Evolutionary conservation across 225 moss, liverwort and hornwort species (phyloP).

Genomic region (Climacium dendroides): DNA sequence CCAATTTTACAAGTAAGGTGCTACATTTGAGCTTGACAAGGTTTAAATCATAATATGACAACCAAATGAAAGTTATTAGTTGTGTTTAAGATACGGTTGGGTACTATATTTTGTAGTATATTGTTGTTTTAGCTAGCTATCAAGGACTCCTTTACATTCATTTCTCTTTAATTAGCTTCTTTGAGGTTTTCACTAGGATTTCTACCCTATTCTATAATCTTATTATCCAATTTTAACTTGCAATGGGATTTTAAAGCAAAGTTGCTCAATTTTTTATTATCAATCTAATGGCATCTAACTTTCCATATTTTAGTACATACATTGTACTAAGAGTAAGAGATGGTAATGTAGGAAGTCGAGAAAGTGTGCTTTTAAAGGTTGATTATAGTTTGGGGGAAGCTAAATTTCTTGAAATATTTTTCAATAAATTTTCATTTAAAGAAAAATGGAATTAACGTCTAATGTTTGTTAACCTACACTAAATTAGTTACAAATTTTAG

Average conservation of each 20-base stretch:
- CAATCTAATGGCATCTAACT: background rate
- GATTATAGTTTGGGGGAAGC: background rate
- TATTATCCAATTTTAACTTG: background rate
- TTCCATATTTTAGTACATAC: background rate
- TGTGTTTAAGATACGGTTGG: background rate
- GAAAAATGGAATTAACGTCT: background rate
- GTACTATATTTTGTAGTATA: no score
- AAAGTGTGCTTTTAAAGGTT: background rate
- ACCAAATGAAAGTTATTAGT: background rate
- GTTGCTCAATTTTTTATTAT: background rate
- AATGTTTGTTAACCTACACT: background rate
- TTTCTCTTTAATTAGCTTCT: background rate
- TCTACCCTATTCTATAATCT: background rate
- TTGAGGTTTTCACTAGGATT: background rate
- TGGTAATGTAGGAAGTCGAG: accelerated
- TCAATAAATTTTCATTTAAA: background rate
- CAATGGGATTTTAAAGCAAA: background rate
- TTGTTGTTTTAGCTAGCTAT: background rate
- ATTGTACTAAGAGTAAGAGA: background rate
- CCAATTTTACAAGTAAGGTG: background rate
- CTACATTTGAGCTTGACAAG: background rate
- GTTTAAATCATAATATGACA: background rate
- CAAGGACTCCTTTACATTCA: background rate
- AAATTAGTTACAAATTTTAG: background rate
- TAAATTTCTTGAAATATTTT: background rate